Evolutionary conservation across 1,284 basidiomycete species (phyloP).

Genomic region (Porogramme epimiltina): DNA sequence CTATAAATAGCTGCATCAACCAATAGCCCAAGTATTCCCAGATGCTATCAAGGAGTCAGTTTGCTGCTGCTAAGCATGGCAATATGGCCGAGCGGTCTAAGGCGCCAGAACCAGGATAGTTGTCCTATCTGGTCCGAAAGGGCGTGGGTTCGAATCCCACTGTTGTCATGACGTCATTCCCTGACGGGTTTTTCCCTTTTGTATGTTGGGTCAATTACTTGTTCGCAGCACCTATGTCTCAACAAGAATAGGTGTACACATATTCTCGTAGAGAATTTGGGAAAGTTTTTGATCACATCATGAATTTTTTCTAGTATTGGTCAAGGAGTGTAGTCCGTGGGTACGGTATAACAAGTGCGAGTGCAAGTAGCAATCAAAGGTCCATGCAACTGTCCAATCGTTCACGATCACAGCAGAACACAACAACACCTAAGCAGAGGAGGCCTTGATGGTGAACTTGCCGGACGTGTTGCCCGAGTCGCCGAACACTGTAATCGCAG

Average conservation of each 20-base stretch:
- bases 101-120: constrained; percentile 23
- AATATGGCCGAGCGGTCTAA: constrained; percentile 26
- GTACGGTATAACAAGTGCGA: background rate
- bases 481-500: constrained; percentile 32
- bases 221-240: too few species aligned
- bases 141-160: constrained; percentile 48
- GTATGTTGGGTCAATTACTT: too few species aligned
- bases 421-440: background rate
- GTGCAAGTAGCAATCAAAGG: background rate
- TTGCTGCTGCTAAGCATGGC: too few species aligned
- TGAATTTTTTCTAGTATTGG: background rate
- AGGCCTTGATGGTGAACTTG: constrained; percentile 32
- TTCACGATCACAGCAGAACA: background rate
- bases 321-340: constrained; percentile 6
- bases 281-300: too few species aligned
- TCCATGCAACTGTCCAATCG: constrained; percentile 16
- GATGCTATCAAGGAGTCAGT: too few species aligned
- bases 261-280: too few species aligned
- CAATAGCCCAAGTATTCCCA: too few species aligned
- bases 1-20: background rate
- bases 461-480: constrained; percentile 39
- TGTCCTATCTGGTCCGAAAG: constrained; percentile 37
- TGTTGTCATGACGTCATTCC: constrained; percentile 20
- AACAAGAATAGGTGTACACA: too few species aligned
- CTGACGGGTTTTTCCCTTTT: too few species aligned